Conservation (phyloP, 805 yeast genomes). For the Starmerella vaccinii region DNA sequence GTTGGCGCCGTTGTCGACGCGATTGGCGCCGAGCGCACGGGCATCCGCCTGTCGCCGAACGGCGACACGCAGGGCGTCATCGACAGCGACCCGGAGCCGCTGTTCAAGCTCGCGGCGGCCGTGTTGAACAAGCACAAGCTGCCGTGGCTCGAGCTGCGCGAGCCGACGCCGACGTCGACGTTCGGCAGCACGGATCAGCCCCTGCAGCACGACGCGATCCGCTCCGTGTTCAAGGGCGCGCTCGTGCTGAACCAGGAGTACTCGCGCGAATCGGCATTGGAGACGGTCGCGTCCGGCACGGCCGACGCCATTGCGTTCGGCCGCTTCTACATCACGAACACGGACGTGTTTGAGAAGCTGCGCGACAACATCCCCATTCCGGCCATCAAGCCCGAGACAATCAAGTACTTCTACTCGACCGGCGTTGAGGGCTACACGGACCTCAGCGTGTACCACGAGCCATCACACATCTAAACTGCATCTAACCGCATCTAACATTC, state of each 20-base stretch:
- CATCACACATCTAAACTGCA: no score
- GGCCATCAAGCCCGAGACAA: background rate
- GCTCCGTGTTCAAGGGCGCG: background rate
- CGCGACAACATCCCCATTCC: background rate
- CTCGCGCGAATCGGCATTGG: constrained; percentile 18
- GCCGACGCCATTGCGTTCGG: constrained; percentile 35
- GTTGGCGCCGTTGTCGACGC: background rate
- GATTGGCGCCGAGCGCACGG: background rate
- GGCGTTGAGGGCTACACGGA: background rate
- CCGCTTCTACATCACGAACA: constrained; percentile 43
- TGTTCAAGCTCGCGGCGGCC: background rate
- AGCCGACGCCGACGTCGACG: background rate
- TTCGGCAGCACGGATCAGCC: background rate
- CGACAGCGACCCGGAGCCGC: background rate
- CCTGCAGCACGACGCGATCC: background rate
- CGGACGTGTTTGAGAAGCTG: constrained; percentile 42
- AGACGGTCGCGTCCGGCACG: constrained; percentile 9
- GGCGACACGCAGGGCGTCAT: background rate
- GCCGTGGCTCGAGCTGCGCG: constrained; percentile 1
- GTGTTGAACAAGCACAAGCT: background rate
- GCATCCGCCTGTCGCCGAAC: background rate
- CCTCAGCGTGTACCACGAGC: background rate
- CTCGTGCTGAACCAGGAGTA: constrained; percentile 15
- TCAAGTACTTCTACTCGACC: background rate
- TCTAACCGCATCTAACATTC: no score